A percentile compares a stretch with the other conserved stretches of the same genome.
Conservation (phyloP, 371 early-diverging fungal species). For the Mucor velutinosus region DNA sequence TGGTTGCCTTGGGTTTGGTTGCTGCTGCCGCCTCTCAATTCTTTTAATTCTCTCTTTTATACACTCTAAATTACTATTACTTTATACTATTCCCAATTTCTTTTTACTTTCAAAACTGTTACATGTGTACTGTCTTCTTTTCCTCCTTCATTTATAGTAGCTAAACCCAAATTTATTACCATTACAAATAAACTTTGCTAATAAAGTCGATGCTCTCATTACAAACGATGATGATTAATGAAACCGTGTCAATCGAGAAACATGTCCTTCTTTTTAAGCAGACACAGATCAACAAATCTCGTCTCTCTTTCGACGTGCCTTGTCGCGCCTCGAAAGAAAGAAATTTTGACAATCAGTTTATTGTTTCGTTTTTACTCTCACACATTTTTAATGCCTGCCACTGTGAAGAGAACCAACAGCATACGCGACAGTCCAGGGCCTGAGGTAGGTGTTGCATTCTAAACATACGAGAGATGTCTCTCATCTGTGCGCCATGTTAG, state of each 20-base stretch:
- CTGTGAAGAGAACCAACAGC: slow-evolving; percentile 14
- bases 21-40: slow-evolving; percentile 22
- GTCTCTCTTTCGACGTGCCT: background rate
- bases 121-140: slow-evolving; percentile 7
- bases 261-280: background rate
- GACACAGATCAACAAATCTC: too few relatives aligned
- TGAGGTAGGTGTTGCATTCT: background rate
- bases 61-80: background rate
- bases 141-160: background rate
- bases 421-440: background rate
- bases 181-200: background rate
- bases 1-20: slow-evolving; percentile 17
- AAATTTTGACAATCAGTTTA: background rate
- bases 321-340: background rate
- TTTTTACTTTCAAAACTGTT: background rate
- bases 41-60: slow-evolving; percentile 16
- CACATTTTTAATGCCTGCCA: slow-evolving; percentile 13
- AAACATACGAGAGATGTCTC: background rate
- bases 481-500: background rate
- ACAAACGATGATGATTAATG: background rate
- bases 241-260: too few relatives aligned
- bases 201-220: background rate
- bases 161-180: background rate
- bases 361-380: background rate
- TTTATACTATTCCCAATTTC: slow-evolving; percentile 8